phyloP scores from a whole-genome alignment of 2,329 filamentous ascomycete genomes.

The Colletotrichum acutatum region DNA sequence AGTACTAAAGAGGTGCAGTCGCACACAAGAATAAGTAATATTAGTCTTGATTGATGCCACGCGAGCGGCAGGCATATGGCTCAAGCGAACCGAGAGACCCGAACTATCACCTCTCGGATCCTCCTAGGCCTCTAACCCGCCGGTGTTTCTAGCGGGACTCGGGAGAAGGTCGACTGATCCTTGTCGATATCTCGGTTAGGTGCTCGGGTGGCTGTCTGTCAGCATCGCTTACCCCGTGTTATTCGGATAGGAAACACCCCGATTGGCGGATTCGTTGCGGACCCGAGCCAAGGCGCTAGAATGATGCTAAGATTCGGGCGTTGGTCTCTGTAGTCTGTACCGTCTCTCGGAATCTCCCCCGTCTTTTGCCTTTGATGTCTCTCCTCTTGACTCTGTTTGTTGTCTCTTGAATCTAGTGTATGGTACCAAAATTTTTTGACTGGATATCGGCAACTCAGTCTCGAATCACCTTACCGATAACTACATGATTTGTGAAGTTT shows the following conservation, averaged over 20 bases:
- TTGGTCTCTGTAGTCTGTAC: slow-evolving; percentile 1
- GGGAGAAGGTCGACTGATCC: neutral
- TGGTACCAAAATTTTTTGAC: neutral
- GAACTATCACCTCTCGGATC: neutral
- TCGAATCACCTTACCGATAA: neutral
- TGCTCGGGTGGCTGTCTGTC: neutral
- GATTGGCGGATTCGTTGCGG: neutral
- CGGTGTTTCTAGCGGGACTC: neutral
- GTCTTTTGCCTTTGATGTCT: neutral
- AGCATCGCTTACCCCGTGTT: slow-evolving; percentile 32
- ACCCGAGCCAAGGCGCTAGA: slow-evolving; percentile 30
- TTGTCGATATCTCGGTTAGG: slow-evolving; percentile 18
- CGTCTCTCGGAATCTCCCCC: neutral
- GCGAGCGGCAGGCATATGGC: slow-evolving; percentile 17
- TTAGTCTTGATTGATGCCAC: neutral
- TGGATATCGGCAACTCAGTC: neutral
- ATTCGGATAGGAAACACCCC: neutral
- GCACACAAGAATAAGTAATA: neutral
- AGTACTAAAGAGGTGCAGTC: neutral
- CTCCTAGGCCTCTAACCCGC: neutral
- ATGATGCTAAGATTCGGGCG: slow-evolving; percentile 18
- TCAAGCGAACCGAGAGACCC: slow-evolving; percentile 17
- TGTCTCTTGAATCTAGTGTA: neutral
- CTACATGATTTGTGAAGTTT: neutral
- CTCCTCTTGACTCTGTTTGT: neutral